Evolutionary conservation across 805 yeast species (phyloP).

Genomic region (Ogataea saltuana): DNA sequence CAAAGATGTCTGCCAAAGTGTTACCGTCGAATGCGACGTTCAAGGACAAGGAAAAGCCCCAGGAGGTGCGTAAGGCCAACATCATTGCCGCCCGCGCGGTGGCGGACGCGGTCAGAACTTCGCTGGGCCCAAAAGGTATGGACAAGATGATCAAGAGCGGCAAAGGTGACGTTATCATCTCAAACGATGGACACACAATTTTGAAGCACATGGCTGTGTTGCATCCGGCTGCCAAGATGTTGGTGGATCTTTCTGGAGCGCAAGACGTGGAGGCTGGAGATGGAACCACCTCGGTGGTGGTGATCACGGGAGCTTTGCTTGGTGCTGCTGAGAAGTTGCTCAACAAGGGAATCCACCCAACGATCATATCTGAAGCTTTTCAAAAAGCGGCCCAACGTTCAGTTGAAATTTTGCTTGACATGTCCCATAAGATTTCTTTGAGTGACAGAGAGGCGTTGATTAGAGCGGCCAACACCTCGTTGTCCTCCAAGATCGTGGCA

Average conservation of each 20-base stretch:
- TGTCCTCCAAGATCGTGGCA: conserved; percentile 92
- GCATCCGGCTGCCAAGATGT: conserved; percentile 98
- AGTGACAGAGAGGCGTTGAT: conserved; percentile 79
- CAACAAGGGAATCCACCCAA: conserved; percentile 92
- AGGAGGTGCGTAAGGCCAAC: conserved; percentile 86
- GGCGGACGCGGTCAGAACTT: conserved; percentile 91
- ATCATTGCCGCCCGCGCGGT: conserved; percentile 93
- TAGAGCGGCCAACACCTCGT: conserved; percentile 92
- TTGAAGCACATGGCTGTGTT: conserved; percentile 96
- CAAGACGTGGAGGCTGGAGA: conserved; percentile 99
- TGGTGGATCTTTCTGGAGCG: conserved; percentile 93
- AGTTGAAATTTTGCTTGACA: conserved; percentile 76
- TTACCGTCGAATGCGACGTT: conserved; percentile 80
- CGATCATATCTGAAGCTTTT: conserved; percentile 89
- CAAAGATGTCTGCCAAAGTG: conserved; percentile 22
- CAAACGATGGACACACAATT: conserved; percentile 98
- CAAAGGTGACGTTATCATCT: conserved; percentile 87
- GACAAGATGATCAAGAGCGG: conserved; percentile 98
- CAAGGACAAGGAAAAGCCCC: conserved; percentile 92
- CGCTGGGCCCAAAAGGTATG: conserved; percentile 99
- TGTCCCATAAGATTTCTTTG: conserved; percentile 81
- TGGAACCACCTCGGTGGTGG: conserved; percentile 97
- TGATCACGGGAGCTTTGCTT: conserved; percentile 87
- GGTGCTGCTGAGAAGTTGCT: conserved; percentile 94
- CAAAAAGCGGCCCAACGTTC: conserved; percentile 85